Conservation (phyloP, 345 rosid species). For the Sapria himalayana region DNA sequence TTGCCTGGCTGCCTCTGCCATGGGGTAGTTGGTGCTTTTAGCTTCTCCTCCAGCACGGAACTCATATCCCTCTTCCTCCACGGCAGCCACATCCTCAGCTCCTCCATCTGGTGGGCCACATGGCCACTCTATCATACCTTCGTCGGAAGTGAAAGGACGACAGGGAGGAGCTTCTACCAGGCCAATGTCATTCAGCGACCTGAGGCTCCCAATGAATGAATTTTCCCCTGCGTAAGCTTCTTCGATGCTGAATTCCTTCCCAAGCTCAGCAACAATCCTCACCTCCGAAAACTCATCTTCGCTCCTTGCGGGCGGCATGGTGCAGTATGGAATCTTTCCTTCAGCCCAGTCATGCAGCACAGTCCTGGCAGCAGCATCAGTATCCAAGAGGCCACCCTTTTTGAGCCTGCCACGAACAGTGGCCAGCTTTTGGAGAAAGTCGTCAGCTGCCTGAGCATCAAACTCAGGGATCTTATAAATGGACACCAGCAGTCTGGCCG, state of each 20-base stretch:
- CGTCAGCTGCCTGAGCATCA: slow-evolving; percentile 61
- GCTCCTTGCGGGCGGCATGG: slow-evolving; percentile 61
- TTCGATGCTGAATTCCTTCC: slow-evolving; percentile 63
- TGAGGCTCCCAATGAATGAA: slow-evolving; percentile 77
- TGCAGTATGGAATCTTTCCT: slow-evolving; percentile 78
- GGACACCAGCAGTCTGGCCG: slow-evolving; percentile 38
- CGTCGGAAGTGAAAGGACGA: slow-evolving; percentile 43
- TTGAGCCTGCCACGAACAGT: slow-evolving; percentile 80
- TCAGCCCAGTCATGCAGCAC: slow-evolving; percentile 86
- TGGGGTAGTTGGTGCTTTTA: slow-evolving; percentile 19
- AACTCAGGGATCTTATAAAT: slow-evolving; percentile 60
- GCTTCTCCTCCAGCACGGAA: slow-evolving; percentile 15
- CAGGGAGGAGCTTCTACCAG: slow-evolving; percentile 65
- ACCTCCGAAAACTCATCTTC: slow-evolving; percentile 56
- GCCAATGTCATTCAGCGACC: slow-evolving; percentile 38
- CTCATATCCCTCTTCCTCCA: slow-evolving; percentile 21
- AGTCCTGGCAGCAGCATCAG: slow-evolving; percentile 70
- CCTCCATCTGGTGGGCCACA: too few relatives aligned
- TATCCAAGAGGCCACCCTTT: slow-evolving; percentile 86
- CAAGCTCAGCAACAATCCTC: slow-evolving; percentile 45
- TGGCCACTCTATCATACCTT: slow-evolving; percentile 60
- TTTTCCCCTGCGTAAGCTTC: slow-evolving; percentile 66
- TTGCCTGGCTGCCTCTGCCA: too few relatives aligned
- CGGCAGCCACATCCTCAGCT: slow-evolving; percentile 10
- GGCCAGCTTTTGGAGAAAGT: slow-evolving; percentile 76